phyloP scores from a whole-genome alignment of 78 protist species.

The Pigoraptor vietnamica region DNA sequence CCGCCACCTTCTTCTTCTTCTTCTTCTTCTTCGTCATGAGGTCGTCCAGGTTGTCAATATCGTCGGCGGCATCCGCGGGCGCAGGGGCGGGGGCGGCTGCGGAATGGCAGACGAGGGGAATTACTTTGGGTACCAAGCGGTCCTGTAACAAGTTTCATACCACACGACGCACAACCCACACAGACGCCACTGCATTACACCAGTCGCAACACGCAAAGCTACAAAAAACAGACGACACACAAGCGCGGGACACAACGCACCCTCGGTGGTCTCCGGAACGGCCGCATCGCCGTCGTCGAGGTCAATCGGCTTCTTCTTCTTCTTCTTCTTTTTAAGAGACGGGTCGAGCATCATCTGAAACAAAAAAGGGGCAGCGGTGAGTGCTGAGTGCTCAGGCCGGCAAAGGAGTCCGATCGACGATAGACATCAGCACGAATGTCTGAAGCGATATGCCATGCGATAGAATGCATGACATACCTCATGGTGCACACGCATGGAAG shows the following conservation, averaged over 20 bases:
- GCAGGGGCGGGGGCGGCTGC: background rate
- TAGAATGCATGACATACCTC: too few species aligned
- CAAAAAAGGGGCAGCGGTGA: too few species aligned
- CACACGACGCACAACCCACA: background rate
- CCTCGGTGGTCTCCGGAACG: background rate
- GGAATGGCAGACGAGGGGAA: background rate
- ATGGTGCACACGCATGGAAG: too few species aligned
- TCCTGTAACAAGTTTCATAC: background rate
- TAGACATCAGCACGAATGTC: too few species aligned
- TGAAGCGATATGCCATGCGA: too few species aligned
- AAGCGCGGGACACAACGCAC: background rate
- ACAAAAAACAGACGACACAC: too few species aligned
- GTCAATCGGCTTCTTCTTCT: constrained; percentile 7
- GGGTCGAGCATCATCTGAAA: background rate
- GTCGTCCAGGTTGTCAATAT: background rate
- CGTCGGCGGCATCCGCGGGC: background rate
- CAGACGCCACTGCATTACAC: background rate
- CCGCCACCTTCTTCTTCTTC: background rate
- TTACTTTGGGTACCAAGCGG: background rate
- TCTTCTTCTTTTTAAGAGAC: background rate
- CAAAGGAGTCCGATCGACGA: too few species aligned
- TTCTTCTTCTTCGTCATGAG: background rate
- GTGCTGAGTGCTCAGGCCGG: too few species aligned
- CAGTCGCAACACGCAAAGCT: too few species aligned
- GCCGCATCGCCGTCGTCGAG: background rate